Percentiles rank a stretch among this genome's conserved stretches.
Conservation (phyloP, 177 flowering plant genomes). For the Vitis hybrid region DNA sequence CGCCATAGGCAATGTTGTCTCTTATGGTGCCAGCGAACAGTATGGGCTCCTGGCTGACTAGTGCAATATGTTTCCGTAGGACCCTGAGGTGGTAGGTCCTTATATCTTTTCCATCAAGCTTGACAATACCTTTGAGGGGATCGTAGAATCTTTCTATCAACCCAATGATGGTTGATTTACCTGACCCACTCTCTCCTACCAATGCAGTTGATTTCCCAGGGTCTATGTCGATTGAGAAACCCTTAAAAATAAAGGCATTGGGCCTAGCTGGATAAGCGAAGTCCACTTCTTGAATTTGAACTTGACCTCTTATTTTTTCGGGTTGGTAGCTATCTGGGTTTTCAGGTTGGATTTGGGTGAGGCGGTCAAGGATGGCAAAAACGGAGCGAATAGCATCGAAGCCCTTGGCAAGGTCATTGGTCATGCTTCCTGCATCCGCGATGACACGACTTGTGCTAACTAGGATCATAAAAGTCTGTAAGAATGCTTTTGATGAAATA, state of each 20-base stretch:
- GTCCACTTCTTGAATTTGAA: constrained; percentile 57
- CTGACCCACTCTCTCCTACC: constrained; percentile 86
- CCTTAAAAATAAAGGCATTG: constrained; percentile 50
- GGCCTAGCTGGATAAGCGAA: constrained; percentile 82
- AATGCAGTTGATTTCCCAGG: constrained; percentile 83
- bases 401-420: constrained; percentile 77
- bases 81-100: constrained; percentile 53
- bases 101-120: constrained; percentile 67
- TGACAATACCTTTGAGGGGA: constrained; percentile 51
- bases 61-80: constrained; percentile 64
- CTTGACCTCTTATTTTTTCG: constrained; percentile 42
- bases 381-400: constrained; percentile 61
- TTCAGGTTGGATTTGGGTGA: constrained; percentile 67
- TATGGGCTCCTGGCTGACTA: constrained; percentile 85
- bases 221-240: constrained; percentile 59
- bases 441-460: constrained; percentile 80
- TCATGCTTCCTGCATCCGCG: constrained; percentile 91
- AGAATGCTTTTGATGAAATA: constrained; percentile 52
- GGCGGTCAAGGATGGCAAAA: constrained; percentile 65
- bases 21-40: constrained; percentile 69
- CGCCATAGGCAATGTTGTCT: constrained; percentile 72
- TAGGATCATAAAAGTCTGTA: constrained; percentile 72
- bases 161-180: constrained; percentile 82
- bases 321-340: constrained; percentile 59
- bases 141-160: constrained; percentile 82